Conservation (phyloP, 2,329 filamentous ascomycete genomes). For the Daldinia sp. region DNA sequence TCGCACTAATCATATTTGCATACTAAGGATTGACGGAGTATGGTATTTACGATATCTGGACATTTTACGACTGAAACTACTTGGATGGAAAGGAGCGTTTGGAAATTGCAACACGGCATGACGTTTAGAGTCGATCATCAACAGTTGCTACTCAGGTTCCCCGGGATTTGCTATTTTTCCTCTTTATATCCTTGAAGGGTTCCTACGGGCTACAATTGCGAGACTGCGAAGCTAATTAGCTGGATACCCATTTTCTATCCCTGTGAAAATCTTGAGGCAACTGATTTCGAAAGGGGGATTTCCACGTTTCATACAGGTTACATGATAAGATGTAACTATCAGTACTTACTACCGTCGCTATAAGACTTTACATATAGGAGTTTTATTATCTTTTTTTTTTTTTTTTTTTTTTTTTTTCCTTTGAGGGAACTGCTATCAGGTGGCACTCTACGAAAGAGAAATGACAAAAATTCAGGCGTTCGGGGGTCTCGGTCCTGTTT, state of each 20-base stretch:
- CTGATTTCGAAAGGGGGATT: constrained; percentile 9
- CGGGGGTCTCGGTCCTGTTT: neutral
- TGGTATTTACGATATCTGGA: constrained; percentile 31
- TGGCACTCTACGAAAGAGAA: neutral
- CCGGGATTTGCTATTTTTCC: constrained; percentile 2
- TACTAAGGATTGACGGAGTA: constrained; percentile 24
- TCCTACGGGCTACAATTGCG: constrained; percentile 6
- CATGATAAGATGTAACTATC: constrained; percentile 19
- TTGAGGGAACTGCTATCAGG: constrained; percentile 2
- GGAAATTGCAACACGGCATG: constrained; percentile 31
- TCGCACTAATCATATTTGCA: constrained; percentile 27
- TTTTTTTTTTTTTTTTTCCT: neutral
- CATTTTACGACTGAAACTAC: constrained; percentile 26
- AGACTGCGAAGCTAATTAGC: constrained; percentile 17
- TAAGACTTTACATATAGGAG: constrained; percentile 17
- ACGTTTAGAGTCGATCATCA: constrained; percentile 10
- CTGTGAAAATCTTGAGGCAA: constrained; percentile 2
- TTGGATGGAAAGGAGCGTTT: constrained; percentile 27
- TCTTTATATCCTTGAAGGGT: neutral
- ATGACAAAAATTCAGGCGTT: constrained; percentile 22
- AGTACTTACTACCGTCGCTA: constrained; percentile 10
- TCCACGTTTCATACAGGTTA: neutral
- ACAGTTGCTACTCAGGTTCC: neutral
- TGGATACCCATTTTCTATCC: constrained; percentile 27
- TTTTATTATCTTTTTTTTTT: neutral